A percentile compares a stretch with the other conserved stretches of the same genome.
These are phyloP conservation scores for Saccharomycopsis olivae DNA, from an alignment of 805 yeast species.

Conservation along the genomic window DNA sequence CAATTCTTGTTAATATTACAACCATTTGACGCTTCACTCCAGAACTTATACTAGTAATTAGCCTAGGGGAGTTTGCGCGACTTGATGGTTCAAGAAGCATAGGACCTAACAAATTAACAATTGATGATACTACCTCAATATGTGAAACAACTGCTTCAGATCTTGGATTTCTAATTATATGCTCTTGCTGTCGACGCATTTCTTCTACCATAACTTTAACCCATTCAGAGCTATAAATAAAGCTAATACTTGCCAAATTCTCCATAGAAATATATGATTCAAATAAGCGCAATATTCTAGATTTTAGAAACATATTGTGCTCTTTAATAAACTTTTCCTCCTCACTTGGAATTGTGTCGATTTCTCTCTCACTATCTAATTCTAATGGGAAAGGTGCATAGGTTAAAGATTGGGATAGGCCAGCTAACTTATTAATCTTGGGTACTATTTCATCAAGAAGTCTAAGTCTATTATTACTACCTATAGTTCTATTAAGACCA, in stretches of 20 bases:
- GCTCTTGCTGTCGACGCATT: slow-evolving; percentile 32
- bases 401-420: no score
- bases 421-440: slow-evolving; percentile 6
- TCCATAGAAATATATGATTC: slow-evolving; percentile 30
- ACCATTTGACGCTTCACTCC: slow-evolving; percentile 34
- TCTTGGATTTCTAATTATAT: slow-evolving; percentile 35
- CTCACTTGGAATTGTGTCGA: no score
- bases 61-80: background rate
- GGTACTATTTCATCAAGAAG: slow-evolving; percentile 37
- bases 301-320: slow-evolving; percentile 30
- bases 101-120: slow-evolving; percentile 9
- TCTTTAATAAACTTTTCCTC: slow-evolving; percentile 28
- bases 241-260: slow-evolving; percentile 1
- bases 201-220: slow-evolving; percentile 13
- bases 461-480: slow-evolving; percentile 36
- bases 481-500: slow-evolving; percentile 45
- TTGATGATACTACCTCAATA: slow-evolving; percentile 27
- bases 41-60: slow-evolving; percentile 21
- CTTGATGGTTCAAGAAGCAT: slow-evolving; percentile 2
- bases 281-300: slow-evolving; percentile 37
- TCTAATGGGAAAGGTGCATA: slow-evolving; percentile 13
- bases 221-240: slow-evolving; percentile 6
- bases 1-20: slow-evolving; percentile 41
- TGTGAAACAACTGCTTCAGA: slow-evolving; percentile 29
- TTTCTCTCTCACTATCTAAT: slow-evolving; percentile 1